Evolutionary conservation across 2,329 filamentous ascomycete genomes (phyloP).

Genomic region (Colletotrichum siamense): DNA sequence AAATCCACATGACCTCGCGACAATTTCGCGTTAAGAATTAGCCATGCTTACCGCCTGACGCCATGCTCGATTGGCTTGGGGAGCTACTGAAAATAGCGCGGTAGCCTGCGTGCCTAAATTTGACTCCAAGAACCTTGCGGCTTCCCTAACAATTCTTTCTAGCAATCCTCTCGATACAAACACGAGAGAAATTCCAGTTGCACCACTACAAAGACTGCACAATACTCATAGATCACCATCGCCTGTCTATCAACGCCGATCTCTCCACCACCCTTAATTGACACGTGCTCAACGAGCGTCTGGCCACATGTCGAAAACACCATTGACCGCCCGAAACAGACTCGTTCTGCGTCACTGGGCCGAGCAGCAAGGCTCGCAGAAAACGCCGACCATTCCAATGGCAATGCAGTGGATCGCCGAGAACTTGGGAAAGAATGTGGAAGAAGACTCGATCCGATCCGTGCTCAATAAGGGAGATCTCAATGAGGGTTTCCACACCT

Average conservation of each 20-base stretch:
- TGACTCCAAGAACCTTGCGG: neutral
- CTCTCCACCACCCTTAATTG: neutral
- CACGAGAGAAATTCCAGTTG: neutral
- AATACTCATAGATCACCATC: neutral
- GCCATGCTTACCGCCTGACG: neutral
- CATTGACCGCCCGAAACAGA: neutral
- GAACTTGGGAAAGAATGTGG: neutral
- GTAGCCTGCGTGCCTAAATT: neutral
- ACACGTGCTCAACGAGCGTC: neutral
- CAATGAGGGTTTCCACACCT: neutral
- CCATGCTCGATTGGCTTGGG: neutral
- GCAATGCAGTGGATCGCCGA: neutral
- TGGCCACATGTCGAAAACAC: neutral
- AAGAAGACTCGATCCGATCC: neutral
- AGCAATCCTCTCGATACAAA: neutral
- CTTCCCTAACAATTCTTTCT: neutral
- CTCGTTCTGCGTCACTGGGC: neutral
- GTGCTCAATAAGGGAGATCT: neutral
- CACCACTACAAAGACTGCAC: neutral
- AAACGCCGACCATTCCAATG: neutral
- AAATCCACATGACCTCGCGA: neutral
- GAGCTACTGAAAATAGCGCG: neutral
- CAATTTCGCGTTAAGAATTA: neutral
- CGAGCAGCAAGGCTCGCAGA: neutral
- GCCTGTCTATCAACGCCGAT: neutral